These are phyloP conservation scores for Lachnellula willkommii DNA, from an alignment of 2,329 filamentous ascomycete species.

Conservation along the genomic window DNA sequence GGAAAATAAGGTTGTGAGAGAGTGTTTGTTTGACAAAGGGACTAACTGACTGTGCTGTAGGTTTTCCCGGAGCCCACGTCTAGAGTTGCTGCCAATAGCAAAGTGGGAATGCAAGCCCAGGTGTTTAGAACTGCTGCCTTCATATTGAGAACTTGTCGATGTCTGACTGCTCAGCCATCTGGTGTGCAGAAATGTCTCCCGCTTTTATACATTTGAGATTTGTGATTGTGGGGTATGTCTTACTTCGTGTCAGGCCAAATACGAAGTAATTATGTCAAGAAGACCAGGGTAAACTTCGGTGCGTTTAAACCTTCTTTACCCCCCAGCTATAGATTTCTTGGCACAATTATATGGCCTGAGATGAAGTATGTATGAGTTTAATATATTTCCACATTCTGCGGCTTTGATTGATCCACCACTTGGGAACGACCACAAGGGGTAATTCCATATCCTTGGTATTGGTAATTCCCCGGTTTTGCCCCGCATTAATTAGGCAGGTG, in stretches of 20 bases:
- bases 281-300: too few relatives aligned
- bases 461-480: too few relatives aligned
- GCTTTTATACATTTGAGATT: background rate
- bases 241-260: too few relatives aligned
- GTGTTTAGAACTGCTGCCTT: background rate
- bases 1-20: background rate
- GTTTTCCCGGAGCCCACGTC: conserved; percentile 15
- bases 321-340: too few relatives aligned
- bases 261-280: too few relatives aligned
- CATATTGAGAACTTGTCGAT: background rate
- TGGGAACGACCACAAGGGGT: background rate
- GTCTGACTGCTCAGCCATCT: background rate
- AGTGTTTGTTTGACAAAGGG: background rate
- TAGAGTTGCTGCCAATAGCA: conserved; percentile 7
- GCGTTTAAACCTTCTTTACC: too few relatives aligned
- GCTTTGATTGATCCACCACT: background rate
- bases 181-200: too few relatives aligned
- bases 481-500: too few relatives aligned
- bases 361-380: too few relatives aligned
- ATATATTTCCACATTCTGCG: background rate
- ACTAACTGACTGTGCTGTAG: conserved; percentile 10
- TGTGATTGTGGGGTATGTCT: too few relatives aligned
- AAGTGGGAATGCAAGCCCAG: background rate
- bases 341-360: too few relatives aligned
- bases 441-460: too few relatives aligned